Evolutionary conservation across 2,329 filamentous ascomycete species (phyloP).

Genomic region (Cryphonectria nitschkei): DNA sequence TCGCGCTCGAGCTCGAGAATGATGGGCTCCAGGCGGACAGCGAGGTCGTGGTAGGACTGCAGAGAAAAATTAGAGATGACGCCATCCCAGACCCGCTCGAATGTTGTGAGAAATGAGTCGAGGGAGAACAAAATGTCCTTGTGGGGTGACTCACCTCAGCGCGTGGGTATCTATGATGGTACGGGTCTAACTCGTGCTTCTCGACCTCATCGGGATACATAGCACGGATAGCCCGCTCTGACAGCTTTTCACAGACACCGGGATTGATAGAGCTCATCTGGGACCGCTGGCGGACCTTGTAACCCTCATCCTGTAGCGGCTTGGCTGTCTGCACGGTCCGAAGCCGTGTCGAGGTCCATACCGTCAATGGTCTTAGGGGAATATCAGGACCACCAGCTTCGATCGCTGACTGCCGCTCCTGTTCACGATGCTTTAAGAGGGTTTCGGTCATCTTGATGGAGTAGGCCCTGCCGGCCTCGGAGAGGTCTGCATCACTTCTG

Average conservation of each 20-base stretch:
- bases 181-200: conserved; percentile 93
- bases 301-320: conserved; percentile 77
- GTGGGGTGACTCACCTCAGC: conserved; percentile 69
- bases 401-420: conserved; percentile 73
- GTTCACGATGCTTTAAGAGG: conserved; percentile 79
- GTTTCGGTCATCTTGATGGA: conserved; percentile 84
- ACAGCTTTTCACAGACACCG: conserved; percentile 92
- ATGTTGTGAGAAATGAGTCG: conserved; percentile 4
- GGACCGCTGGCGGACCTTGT: conserved; percentile 85
- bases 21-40: conserved; percentile 96
- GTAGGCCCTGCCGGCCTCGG: conserved; percentile 78
- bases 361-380: conserved; percentile 77
- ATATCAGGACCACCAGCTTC: conserved; percentile 68
- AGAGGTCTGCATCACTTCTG: conserved; percentile 85
- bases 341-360: conserved; percentile 94
- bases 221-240: conserved; percentile 77
- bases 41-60: conserved; percentile 95
- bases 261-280: conserved; percentile 98
- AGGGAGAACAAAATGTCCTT: conserved; percentile 7
- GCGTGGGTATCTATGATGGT: conserved; percentile 93
- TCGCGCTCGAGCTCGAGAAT: conserved; percentile 97
- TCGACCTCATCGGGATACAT: conserved; percentile 88
- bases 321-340: conserved; percentile 90
- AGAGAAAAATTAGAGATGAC: conserved; percentile 12
- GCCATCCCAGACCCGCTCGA: neutral